Conservation (phyloP, 345 rosid species). For the Eutrema yunnanense region DNA sequence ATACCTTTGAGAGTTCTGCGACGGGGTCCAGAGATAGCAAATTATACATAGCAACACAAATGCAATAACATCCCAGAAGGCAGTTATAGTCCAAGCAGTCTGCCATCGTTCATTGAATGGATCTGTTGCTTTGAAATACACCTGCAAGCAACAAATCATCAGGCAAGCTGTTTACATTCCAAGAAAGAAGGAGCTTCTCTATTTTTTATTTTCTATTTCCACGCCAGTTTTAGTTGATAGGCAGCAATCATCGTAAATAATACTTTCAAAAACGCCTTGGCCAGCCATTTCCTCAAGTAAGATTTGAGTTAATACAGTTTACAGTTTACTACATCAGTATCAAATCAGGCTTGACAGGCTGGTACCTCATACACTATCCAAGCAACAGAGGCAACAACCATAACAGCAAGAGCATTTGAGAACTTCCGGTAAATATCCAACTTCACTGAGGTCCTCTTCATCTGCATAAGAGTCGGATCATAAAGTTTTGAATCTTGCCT, state of each 20-base stretch:
- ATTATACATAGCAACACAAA: constrained; percentile 69
- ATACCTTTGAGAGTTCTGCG: constrained; percentile 87
- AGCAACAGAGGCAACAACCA: constrained; percentile 79
- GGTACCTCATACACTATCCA: constrained; percentile 93
- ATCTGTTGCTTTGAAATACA: constrained; percentile 95
- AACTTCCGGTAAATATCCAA: constrained; percentile 92
- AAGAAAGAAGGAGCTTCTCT: background rate
- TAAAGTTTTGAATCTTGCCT: background rate
- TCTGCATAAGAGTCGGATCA: constrained; percentile 34
- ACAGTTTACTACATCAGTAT: background rate
- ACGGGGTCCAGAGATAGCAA: constrained; percentile 96
- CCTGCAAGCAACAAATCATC: constrained; percentile 40
- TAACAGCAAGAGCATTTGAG: constrained; percentile 76
- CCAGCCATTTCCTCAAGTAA: background rate
- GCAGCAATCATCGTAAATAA: background rate
- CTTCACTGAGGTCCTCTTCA: constrained; percentile 76
- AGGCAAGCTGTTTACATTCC: background rate
- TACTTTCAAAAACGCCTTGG: background rate
- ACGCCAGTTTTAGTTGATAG: background rate
- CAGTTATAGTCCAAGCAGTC: constrained; percentile 91
- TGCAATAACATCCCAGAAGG: constrained; percentile 89
- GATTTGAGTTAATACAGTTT: background rate
- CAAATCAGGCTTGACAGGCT: constrained; percentile 6
- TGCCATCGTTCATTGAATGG: constrained; percentile 91
- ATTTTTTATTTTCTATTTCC: background rate